Evolutionary conservation across 148 eudicot species (phyloP).

Genomic region (Pouteria glomerata): DNA sequence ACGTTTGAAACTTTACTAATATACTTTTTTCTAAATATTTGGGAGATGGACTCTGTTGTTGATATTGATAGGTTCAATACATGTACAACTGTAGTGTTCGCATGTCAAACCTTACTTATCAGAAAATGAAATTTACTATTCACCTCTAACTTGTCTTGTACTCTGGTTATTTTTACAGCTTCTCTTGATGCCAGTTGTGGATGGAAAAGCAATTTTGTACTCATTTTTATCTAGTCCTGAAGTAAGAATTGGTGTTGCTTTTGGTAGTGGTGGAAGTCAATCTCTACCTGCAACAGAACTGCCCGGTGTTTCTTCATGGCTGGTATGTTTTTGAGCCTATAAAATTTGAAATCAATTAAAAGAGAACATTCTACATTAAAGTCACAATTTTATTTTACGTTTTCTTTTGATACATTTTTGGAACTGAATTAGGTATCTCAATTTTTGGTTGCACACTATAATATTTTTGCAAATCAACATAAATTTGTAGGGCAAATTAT

Average conservation of each 20-base stretch:
- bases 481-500: neutral
- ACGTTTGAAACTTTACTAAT: too few species aligned
- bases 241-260: slow-evolving; percentile 81
- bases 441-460: neutral
- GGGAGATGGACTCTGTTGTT: neutral
- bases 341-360: neutral
- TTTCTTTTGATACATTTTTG: neutral
- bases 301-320: slow-evolving; percentile 93
- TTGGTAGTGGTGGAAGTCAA: slow-evolving; percentile 91
- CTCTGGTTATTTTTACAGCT: slow-evolving; percentile 41
- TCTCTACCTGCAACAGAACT: too few species aligned
- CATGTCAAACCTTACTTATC: too few species aligned
- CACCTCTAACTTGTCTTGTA: neutral
- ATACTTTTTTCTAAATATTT: neutral
- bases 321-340: slow-evolving; percentile 39
- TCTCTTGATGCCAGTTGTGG: slow-evolving; percentile 75
- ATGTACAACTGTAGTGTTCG: too few species aligned
- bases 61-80: neutral
- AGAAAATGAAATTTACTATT: too few species aligned
- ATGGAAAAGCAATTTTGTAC: slow-evolving; percentile 80
- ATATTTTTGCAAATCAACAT: neutral
- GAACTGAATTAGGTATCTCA: neutral
- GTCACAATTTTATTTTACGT: neutral
- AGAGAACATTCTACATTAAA: neutral
- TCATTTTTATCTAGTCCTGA: slow-evolving; percentile 86